Evolutionary conservation across 2,329 filamentous ascomycete species (phyloP), one percentile per base, ranked within the genome.

Genomic region (Podosphaera leucotricha): DNA sequence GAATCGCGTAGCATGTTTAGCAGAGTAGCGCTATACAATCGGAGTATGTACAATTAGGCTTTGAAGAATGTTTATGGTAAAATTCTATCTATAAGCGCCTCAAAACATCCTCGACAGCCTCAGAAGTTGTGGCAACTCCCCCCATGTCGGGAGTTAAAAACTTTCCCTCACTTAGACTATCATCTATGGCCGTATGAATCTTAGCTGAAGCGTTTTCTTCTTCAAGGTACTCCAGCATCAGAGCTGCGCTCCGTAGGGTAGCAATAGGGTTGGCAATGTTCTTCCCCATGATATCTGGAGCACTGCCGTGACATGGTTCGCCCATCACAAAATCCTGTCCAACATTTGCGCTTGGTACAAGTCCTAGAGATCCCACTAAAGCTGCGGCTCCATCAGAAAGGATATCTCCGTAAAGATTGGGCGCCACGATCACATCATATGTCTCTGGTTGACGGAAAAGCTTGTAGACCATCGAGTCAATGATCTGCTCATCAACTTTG

Each of bases 401-500:
- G 53, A 98, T 90, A 62, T 98, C 90, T 53, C 90, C 90, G 65
- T 98, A 95, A 48, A 98, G 72, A 66, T 95, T 95, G 43, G 87
- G 90, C 7, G 87, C 90, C 40, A 98, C 90, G 54, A 98, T 92
- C 52, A 95, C 87, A 61, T 98, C 90, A 74, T 95, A 98, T 58
- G 79, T 80, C 57, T 79, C 72, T 38, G 90, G 90, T 64, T 95
- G 84, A 49, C 87, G 83, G 76, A 95, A 95, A 46, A 98, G 80
- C 70, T 95, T 95, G 75, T 95, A 95, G 46, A 95, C 85, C 90
- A 98, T 98, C 49, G 80, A 87, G 65, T 98, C 90, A 50, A 98
- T 87, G 54, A 98, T 98, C 67, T 98, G 90, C 70, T 95, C 90
- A 64, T 95, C 90, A 44, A 94, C 69, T 37, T 65, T 64, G 44